Percentiles rank a stretch among this genome's conserved stretches.
Conservation (phyloP, 2,329 filamentous ascomycete genomes). For the Colletotrichum magnum region DNA sequence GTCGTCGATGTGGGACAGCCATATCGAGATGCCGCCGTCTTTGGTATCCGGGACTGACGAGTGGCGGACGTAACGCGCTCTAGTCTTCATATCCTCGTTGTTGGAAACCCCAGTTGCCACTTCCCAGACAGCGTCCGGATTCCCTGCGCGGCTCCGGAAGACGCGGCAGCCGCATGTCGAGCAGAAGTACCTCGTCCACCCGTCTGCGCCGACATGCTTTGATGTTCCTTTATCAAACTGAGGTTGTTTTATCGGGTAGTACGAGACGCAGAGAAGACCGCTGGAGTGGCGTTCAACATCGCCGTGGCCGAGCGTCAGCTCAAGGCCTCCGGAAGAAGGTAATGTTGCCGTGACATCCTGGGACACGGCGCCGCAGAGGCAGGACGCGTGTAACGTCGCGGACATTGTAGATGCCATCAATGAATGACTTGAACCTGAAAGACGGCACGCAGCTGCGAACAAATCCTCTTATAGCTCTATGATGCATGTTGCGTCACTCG, state of each 20-base stretch:
- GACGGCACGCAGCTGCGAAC: too few species aligned
- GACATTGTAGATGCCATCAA: not conserved
- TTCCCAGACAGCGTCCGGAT: constrained; percentile 45
- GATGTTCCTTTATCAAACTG: constrained; percentile 34
- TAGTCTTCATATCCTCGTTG: not conserved
- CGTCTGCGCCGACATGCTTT: constrained; percentile 10
- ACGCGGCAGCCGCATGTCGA: constrained; percentile 58
- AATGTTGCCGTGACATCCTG: constrained; percentile 41
- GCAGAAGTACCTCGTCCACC: constrained; percentile 54
- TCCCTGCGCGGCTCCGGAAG: constrained; percentile 46
- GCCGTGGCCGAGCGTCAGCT: constrained; percentile 51
- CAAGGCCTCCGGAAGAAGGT: not conserved
- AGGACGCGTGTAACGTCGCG: constrained; percentile 40
- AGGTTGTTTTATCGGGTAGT: constrained; percentile 50
- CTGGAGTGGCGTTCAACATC: constrained; percentile 49
- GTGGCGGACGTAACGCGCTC: constrained; percentile 39
- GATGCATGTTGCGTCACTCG: not conserved
- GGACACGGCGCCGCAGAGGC: constrained; percentile 46
- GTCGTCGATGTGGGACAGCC: constrained; percentile 39
- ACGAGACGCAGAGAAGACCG: constrained; percentile 56
- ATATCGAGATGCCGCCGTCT: constrained; percentile 55
- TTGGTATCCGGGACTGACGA: constrained; percentile 48
- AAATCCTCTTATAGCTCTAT: too few species aligned
- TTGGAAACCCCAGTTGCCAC: constrained; percentile 54
- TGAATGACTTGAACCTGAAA: not conserved